These are phyloP conservation scores for Leccinum subtestaceum DNA, from an alignment of 768 basidiomycete species.

Conservation along the genomic window DNA sequence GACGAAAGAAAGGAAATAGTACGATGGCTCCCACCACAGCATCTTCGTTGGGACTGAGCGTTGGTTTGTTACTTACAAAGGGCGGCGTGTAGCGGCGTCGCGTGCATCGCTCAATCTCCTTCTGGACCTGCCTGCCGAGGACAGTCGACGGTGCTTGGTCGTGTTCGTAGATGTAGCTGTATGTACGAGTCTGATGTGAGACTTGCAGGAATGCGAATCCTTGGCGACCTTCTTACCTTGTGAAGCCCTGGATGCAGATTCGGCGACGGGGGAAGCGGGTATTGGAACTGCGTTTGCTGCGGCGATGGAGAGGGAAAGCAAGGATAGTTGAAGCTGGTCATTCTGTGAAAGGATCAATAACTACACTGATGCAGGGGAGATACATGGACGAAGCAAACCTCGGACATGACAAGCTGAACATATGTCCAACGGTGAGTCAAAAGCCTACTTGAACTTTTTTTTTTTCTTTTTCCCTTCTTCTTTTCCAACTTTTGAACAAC, in stretches of 20 bases:
- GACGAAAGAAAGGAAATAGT: not conserved
- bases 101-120: conserved; percentile 76
- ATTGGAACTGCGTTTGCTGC: conserved; percentile 53
- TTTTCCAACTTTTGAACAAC: conserved; percentile 14
- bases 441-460: not conserved
- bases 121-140: conserved; percentile 67
- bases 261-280: conserved; percentile 29
- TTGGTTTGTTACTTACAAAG: conserved; percentile 53
- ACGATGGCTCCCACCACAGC: not conserved
- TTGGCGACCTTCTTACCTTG: conserved; percentile 15
- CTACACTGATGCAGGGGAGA: no score
- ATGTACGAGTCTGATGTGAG: not conserved
- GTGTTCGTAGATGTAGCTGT: conserved; percentile 32
- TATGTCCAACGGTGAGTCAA: conserved; percentile 1
- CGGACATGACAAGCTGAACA: conserved; percentile 21
- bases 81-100: conserved; percentile 73
- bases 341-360: conserved; percentile 6
- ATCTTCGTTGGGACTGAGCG: not conserved
- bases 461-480: not conserved
- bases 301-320: conserved; percentile 68
- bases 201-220: not conserved
- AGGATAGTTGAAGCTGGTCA: conserved; percentile 35
- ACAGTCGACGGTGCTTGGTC: conserved; percentile 62
- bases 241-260: conserved; percentile 14
- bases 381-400: conserved; percentile 9